These are phyloP conservation scores for Ophiostoma montium DNA, from an alignment of 2,329 filamentous ascomycete species.

Conservation along the genomic window DNA sequence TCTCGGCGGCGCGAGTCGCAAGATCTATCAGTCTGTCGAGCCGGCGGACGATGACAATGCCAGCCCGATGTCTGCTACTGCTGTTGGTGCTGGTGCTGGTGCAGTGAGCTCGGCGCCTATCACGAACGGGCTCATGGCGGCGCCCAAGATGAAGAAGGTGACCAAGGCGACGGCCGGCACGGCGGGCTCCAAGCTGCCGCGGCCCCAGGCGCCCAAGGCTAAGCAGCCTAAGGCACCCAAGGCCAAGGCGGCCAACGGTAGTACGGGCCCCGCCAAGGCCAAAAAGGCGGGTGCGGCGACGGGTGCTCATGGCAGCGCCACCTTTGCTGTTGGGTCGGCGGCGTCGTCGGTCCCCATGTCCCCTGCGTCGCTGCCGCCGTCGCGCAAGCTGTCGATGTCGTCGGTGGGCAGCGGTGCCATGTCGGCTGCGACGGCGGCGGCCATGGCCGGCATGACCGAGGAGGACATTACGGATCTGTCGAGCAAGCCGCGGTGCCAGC, in stretches of 20 bases:
- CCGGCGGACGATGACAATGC: constrained; percentile 40
- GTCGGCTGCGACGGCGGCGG: constrained; percentile 2
- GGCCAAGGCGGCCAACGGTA: constrained; percentile 31
- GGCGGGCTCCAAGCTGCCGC: constrained; percentile 22
- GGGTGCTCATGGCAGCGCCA: not conserved
- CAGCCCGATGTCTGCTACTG: constrained; percentile 27
- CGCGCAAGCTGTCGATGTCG: constrained; percentile 61
- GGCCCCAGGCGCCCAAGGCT: constrained; percentile 12
- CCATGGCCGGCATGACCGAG: constrained; percentile 41
- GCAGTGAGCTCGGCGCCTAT: not conserved
- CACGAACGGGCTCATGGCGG: constrained; percentile 18
- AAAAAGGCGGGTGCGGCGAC: constrained; percentile 24
- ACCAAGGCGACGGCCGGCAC: constrained; percentile 25
- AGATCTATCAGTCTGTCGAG: constrained; percentile 36
- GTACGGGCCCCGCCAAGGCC: constrained; percentile 25
- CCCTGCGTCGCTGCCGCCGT: constrained; percentile 52
- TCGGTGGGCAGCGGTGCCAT: constrained; percentile 30
- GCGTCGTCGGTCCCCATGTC: constrained; percentile 34
- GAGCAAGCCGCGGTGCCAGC: constrained; percentile 90
- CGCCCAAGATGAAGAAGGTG: constrained; percentile 28
- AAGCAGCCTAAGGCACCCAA: constrained; percentile 45
- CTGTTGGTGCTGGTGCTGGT: not conserved
- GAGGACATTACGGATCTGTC: constrained; percentile 89
- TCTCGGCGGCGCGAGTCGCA: constrained; percentile 26
- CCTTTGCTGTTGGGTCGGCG: not conserved